Evolutionary conservation across 2,329 filamentous ascomycete genomes (phyloP), one percentile per base, ranked within the genome.

Genomic region (Colletotrichum gigasporum): DNA sequence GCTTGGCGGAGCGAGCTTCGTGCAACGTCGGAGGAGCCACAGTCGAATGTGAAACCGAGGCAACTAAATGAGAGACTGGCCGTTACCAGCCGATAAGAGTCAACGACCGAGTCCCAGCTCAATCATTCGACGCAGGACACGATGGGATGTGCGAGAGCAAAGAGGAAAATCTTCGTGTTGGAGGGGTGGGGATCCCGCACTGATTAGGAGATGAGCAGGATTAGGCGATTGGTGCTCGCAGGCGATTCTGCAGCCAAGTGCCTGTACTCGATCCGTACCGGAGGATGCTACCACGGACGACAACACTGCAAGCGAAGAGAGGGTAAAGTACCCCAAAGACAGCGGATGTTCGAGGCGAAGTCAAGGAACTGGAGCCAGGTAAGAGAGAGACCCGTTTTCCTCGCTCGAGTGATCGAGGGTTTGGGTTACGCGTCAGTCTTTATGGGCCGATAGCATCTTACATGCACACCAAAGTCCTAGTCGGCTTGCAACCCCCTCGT

Each of bases 171-270:
- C 30, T 1, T 18, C 35, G 26, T 34, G 11, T 18, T 32, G 55
- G 30, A 16, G n/a, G 53, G 11, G 39, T 24, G 61, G 41, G 20
- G 18, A 53, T 50, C 11, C 24, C n/a, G 52, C 26, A 18, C 18
- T 35, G 47, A 35, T 18, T 28, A 18, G 2, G 41, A 14, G 28
- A 56, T 18, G 39, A 12, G 39, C 20, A 32, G 20, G 24, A 47
- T 18, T 28, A 24, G 42, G 18, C 32, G 16, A 26, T 50, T 45
- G 59, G 35, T 44, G 8, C 44, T 53, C 16, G 26, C 32, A 12
- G 47, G 10, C 24, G 32, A 24, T 34, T 37, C 47, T 53, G 54
- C 60, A 60, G 61, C 24, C 41, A n/a, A 60, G 47, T 45, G 47
- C 39, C 47, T 41, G 47, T 47, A 60, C 59, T 52, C 16, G 44